These are phyloP conservation scores for Pestalotiopsis sp. DNA, from an alignment of 2,329 filamentous ascomycete species.

Conservation along the genomic window DNA sequence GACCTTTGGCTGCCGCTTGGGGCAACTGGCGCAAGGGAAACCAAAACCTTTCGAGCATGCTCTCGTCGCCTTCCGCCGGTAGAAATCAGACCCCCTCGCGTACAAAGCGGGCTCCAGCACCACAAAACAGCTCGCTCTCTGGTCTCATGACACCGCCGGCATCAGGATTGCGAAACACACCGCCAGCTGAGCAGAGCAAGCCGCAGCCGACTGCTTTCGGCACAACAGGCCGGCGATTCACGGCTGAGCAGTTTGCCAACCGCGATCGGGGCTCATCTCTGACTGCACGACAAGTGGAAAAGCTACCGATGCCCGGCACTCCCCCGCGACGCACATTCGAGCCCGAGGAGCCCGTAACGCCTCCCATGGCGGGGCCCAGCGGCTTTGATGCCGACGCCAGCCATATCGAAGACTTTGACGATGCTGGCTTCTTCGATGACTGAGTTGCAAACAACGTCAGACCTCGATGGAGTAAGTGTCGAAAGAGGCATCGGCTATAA, in stretches of 20 bases:
- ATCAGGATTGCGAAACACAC: constrained; percentile 67
- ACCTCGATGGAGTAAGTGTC: not conserved
- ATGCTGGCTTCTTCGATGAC: constrained; percentile 61
- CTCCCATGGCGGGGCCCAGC: constrained; percentile 61
- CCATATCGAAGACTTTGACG: constrained; percentile 56
- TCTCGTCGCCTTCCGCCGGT: constrained; percentile 43
- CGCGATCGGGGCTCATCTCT: constrained; percentile 32
- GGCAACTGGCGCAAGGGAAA: constrained; percentile 85
- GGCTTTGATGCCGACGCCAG: constrained; percentile 65
- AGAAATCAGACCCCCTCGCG: constrained; percentile 58
- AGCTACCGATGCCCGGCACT: constrained; percentile 40
- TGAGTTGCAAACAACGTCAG: constrained; percentile 15
- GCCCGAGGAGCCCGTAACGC: constrained; percentile 51
- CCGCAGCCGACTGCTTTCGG: constrained; percentile 63
- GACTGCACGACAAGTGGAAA: constrained; percentile 39
- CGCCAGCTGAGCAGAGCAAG: constrained; percentile 41
- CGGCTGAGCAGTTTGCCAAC: constrained; percentile 50
- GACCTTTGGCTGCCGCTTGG: constrained; percentile 83
- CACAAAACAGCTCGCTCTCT: constrained; percentile 65
- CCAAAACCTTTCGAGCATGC: constrained; percentile 52
- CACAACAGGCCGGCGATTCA: constrained; percentile 60
- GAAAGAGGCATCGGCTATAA: not conserved
- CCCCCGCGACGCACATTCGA: constrained; percentile 39
- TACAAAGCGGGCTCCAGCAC: constrained; percentile 44
- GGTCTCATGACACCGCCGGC: constrained; percentile 90